Evolutionary conservation across 176 grass and related monocot species (phyloP).

Genomic region (Aegilops sharonensis): DNA sequence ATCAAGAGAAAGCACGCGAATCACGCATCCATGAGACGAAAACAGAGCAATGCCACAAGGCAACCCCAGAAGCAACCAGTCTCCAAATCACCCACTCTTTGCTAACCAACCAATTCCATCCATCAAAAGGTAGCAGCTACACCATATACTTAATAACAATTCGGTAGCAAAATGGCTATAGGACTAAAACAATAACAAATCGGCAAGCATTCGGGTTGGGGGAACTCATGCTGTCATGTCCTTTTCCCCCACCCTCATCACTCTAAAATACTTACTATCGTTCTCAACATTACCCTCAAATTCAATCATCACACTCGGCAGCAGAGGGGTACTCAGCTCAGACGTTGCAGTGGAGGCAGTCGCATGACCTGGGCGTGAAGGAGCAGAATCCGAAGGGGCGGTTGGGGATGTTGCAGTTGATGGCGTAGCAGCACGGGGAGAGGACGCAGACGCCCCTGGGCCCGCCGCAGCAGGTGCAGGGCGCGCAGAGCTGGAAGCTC

Average conservation of each 20-base stretch:
- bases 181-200: conserved; percentile 21
- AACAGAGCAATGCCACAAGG: not conserved
- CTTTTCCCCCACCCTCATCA: not conserved
- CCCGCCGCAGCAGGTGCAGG: conserved; percentile 89
- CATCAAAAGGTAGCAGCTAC: conserved; percentile 6
- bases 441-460: conserved; percentile 61
- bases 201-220: not conserved
- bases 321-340: conserved; percentile 1
- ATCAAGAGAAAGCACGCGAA: conserved; percentile 12
- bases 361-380: conserved; percentile 83
- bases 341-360: conserved; percentile 66
- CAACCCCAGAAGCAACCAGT: not conserved
- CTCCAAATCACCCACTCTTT: conserved; percentile 23
- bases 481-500: conserved; percentile 85
- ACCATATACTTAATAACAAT: conserved; percentile 34
- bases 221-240: conserved; percentile 12
- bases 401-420: conserved; percentile 99
- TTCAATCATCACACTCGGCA: no score
- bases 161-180: conserved; percentile 41
- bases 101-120: conserved; percentile 32
- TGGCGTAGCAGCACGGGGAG: conserved; percentile 94
- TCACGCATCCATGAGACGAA: conserved; percentile 1
- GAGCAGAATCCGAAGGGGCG: conserved; percentile 93
- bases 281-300: not conserved
- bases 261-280: not conserved